Evolutionary conservation across 2,329 filamentous ascomycete genomes (phyloP), one percentile per base, ranked within the genome.

Genomic region (Sphaceloma murrayae): DNA sequence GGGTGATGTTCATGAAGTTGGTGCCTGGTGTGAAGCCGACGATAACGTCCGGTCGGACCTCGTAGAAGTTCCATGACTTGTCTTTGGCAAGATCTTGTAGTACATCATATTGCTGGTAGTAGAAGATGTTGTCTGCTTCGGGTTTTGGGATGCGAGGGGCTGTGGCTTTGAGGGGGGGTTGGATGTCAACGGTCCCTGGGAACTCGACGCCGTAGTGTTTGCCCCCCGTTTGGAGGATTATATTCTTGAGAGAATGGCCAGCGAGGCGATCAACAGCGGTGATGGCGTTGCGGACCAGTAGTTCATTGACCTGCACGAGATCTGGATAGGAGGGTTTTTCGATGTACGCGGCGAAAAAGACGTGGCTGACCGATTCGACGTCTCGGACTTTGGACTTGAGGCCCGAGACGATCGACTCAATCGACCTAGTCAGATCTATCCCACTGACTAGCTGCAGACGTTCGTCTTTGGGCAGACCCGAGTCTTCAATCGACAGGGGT

Each of bases 161-260:
- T 11, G 52, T 51, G 52, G 64, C 61, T 14, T 52, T 52, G 7
- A 63, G 50, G 0, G 63, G 62, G 16, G 54, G 48, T 17, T 56
- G 53, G 48, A 64, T 62, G 46, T 62, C 62, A 16, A 61, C 57
- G 26, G 62, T 58, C 34, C 59, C 58, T 7, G 63, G 53, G 42
- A 68, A 62, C 45, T 68, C 64, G 49, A 63, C 65, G 38, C 66
- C 66, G 54, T 64, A 66, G 26, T 57, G 46, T 47, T 64, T 64
- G 24, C 57, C 54, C 21, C 60, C 61, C 3, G 59, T 62, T 47
- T 61, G 58, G 10, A 62, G 53, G 13, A 63, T 58, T 21, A 62
- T 58, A 53, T 61, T 65, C 54, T 60, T 62, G 50, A 59, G 61
- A 18, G 18, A 53, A 39, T 51, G 59, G 51, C 54, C 63, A n/a